phyloP scores from a whole-genome alignment of 1,284 basidiomycete genomes.

The Coriolopsis trogii region DNA sequence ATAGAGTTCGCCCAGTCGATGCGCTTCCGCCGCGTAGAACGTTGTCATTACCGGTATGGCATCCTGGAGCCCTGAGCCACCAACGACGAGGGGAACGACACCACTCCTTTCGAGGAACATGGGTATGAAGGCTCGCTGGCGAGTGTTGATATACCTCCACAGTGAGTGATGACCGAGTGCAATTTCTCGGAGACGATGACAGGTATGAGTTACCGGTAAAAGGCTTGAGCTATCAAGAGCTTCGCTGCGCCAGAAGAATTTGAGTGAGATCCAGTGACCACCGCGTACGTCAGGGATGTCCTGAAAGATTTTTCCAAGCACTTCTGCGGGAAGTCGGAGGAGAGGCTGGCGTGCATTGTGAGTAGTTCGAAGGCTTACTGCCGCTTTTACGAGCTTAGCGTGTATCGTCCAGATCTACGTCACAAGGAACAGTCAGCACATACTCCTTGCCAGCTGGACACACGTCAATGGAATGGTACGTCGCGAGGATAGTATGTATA shows the following conservation, averaged over 20 bases:
- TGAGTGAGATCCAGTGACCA: not conserved
- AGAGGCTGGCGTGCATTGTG: not conserved
- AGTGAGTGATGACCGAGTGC: not conserved
- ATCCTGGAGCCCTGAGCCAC: not conserved
- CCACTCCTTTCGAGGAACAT: not conserved
- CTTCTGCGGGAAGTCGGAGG: not conserved
- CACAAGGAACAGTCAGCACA: not conserved
- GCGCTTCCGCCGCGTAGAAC: not conserved
- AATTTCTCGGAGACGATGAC: constrained; percentile 3
- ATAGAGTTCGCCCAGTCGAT: not conserved
- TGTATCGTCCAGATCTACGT: not conserved
- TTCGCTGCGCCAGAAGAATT: not conserved
- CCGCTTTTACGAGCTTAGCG: not conserved
- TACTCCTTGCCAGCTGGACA: not conserved
- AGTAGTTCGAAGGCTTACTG: not conserved
- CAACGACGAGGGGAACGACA: not conserved
- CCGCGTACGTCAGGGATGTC: not conserved
- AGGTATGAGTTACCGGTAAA: not conserved
- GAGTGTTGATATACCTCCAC: not conserved
- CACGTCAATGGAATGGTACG: too few relatives aligned
- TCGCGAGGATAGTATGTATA: too few relatives aligned
- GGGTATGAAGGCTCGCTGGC: not conserved
- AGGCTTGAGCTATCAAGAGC: not conserved
- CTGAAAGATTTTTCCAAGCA: constrained; percentile 1
- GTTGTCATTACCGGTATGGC: not conserved